phyloP scores from a whole-genome alignment of 2,329 filamentous ascomycete species.

The Fusarium concolor region DNA sequence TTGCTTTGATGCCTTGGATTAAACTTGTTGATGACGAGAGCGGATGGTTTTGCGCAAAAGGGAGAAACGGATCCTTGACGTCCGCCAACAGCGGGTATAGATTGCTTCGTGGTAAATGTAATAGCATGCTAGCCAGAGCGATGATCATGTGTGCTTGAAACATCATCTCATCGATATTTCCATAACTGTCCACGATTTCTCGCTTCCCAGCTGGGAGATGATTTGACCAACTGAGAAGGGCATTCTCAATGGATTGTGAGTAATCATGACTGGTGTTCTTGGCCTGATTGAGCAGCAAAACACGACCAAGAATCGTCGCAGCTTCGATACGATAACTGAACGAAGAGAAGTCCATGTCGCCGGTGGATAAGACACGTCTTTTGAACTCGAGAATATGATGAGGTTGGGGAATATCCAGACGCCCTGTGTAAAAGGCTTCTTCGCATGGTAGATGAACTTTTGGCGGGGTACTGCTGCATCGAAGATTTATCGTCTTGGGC shows the following conservation, averaged over 20 bases:
- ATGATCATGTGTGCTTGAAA: constrained; percentile 41
- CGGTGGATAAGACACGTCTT: constrained; percentile 11
- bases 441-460: constrained; percentile 40
- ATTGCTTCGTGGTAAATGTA: constrained; percentile 39
- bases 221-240: constrained; percentile 39
- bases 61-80: constrained; percentile 23
- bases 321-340: constrained; percentile 44
- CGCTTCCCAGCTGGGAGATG: constrained; percentile 29
- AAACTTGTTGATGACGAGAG: constrained; percentile 24
- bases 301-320: constrained; percentile 31
- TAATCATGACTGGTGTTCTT: constrained; percentile 33
- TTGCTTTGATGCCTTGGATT: constrained; percentile 40
- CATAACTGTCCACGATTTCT: constrained; percentile 36
- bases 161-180: constrained; percentile 42
- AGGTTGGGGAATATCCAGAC: constrained; percentile 13
- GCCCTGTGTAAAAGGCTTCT: constrained; percentile 25
- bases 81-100: constrained; percentile 21
- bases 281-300: constrained; percentile 26
- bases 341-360: constrained; percentile 36
- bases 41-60: constrained; percentile 13
- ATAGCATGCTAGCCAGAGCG: constrained; percentile 33
- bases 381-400: constrained; percentile 37
- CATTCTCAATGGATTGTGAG: constrained; percentile 38
- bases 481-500: constrained; percentile 19
- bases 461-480: constrained; percentile 23